These are phyloP conservation scores for Inonotus hispidus DNA, from an alignment of 1,284 basidiomycete species.

Conservation along the genomic window DNA sequence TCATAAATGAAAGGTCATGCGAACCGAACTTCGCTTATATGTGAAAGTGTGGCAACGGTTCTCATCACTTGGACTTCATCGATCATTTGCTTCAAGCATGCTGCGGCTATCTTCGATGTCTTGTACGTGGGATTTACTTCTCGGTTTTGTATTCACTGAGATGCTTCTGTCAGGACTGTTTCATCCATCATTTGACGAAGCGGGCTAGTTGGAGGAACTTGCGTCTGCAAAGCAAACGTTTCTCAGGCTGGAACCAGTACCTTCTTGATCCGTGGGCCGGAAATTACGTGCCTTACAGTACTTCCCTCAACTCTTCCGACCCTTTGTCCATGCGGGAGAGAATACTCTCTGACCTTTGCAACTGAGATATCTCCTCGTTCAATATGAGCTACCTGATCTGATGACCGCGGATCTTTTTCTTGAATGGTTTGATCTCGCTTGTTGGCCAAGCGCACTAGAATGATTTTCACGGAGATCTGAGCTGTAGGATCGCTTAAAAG, in stretches of 20 bases:
- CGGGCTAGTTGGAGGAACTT: no score
- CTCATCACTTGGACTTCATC: neutral
- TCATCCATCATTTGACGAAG: no score
- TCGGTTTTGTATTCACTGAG: neutral
- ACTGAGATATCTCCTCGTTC: neutral
- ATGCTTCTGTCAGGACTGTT: no score
- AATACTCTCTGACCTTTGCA: neutral
- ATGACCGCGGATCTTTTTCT: constrained; percentile 1
- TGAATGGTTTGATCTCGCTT: neutral
- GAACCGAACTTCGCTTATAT: neutral
- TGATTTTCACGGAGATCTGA: neutral
- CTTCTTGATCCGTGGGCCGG: neutral
- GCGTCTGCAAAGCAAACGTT: no score
- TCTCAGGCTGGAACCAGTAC: neutral
- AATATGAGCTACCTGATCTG: neutral
- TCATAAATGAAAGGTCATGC: neutral
- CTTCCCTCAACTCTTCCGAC: neutral
- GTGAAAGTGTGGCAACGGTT: neutral
- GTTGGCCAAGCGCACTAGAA: neutral
- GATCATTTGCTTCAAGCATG: neutral
- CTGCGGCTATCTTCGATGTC: neutral
- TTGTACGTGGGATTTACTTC: neutral
- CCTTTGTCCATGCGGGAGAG: neutral
- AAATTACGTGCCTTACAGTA: neutral
- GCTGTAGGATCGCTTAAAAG: neutral